Base-by-base conservation (phyloP, 768 basidiomycete genomes). In the Mycena venus region DNA sequence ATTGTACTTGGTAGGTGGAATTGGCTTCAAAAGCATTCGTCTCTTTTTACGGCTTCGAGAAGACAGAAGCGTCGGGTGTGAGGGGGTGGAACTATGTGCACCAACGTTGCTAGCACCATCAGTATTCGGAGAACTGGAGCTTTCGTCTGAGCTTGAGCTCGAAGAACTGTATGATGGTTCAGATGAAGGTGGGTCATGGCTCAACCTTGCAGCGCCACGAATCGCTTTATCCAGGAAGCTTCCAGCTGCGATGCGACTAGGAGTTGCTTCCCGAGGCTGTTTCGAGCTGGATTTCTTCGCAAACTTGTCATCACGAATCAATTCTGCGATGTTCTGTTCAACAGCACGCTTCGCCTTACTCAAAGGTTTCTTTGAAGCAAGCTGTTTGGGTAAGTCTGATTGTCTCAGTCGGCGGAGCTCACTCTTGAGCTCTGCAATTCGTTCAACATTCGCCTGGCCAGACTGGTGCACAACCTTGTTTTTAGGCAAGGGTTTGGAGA, bases 1-100 rank as follows among this genome's bases (percentile, higher is more conserved):
- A 69, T 82, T 76, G 72, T 83, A 84, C 4, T 64, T 44, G 6
- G 74, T 71, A 0, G 82, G 83, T 0, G 78, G 70, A 0, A 80
- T 78, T 1, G 79, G 81, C 56, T 80, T 81, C 23, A 83, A 44
- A 21, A 76, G 59, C 72, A 58, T 72, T 29, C 51, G 44, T 29
- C 47, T 21, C 15, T 62, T 32, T 17, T 19, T 44, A 14, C 38
- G 32, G 19, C 29, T 40, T 32, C 36, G 49, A 14, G 38, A 1
- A 3, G n/a, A 27, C 38, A 44, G 3, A 8, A 23, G n/a, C 25
- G 15, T 23, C 4, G 27, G 38, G 25, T 38, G 61, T 31, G 40
- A 11, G 31, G 60, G 32, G 60, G 60, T 34, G 27, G 61, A 56
- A 27, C 17, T 3, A 47, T 15, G 49, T 0, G 25, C 38, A n/a